These are phyloP conservation scores for Leccinum barrowsii DNA, from an alignment of 768 basidiomycete species.

Conservation along the genomic window DNA sequence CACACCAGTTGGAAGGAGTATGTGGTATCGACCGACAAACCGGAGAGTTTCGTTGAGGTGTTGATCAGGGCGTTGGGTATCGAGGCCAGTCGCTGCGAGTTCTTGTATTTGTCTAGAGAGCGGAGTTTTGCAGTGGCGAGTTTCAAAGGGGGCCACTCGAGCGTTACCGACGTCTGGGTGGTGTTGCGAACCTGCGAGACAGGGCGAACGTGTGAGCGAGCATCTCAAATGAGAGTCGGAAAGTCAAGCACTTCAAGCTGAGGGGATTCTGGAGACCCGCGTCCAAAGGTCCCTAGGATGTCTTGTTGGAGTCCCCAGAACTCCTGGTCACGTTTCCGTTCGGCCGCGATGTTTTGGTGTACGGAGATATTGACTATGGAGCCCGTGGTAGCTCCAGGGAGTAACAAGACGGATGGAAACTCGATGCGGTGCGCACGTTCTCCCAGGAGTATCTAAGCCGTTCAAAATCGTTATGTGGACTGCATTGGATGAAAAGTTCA, in stretches of 20 bases:
- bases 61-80: conserved; percentile 82
- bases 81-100: conserved; percentile 80
- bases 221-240: background rate
- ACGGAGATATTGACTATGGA: conserved; percentile 46
- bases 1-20: conserved; percentile 94
- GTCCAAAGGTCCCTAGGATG: conserved; percentile 75
- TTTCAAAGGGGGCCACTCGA: conserved; percentile 89
- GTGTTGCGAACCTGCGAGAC: conserved; percentile 75
- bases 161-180: conserved; percentile 94
- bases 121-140: conserved; percentile 85
- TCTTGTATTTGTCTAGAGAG: conserved; percentile 90
- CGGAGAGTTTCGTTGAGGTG: conserved; percentile 84
- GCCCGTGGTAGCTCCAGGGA: too few species aligned
- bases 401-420: too few species aligned
- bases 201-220: background rate
- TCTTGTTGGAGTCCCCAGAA: conserved; percentile 84
- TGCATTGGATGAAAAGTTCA: conserved; percentile 9
- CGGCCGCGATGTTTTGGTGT: conserved; percentile 80
- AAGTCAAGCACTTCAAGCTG: conserved; percentile 56
- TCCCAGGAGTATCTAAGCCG: too few species aligned
- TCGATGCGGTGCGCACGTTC: too few species aligned
- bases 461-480: background rate
- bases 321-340: conserved; percentile 73
- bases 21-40: conserved; percentile 75
- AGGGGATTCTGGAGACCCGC: conserved; percentile 63